Percentiles rank a stretch among this genome's conserved stretches.
Conservation (phyloP, 495 filamentous ascomycete species). For the Xylaria cubensis region DNA sequence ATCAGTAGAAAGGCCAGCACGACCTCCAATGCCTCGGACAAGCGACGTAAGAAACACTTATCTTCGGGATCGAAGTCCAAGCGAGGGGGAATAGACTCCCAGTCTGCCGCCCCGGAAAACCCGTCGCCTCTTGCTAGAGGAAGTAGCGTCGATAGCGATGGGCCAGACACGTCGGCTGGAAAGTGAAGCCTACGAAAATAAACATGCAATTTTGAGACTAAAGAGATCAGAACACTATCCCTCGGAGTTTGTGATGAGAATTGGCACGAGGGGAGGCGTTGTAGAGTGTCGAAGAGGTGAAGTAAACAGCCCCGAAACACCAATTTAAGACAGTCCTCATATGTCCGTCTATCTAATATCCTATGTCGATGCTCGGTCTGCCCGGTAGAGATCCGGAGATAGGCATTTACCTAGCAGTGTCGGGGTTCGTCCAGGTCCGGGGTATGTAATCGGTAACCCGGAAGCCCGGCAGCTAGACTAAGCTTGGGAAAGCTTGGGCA, state of each 20-base stretch:
- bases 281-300: background rate
- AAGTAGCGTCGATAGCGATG: constrained; percentile 48
- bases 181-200: background rate
- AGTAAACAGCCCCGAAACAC: background rate
- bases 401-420: background rate
- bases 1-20: constrained; percentile 53
- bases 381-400: background rate
- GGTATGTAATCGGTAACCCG: background rate
- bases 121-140: constrained; percentile 57
- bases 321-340: background rate
- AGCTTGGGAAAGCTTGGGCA: no score
- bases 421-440: background rate
- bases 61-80: constrained; percentile 41
- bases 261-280: background rate
- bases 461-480: background rate
- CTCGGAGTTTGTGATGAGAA: background rate
- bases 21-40: constrained; percentile 55
- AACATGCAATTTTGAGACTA: background rate
- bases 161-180: constrained; percentile 8
- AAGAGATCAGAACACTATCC: background rate
- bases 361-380: background rate
- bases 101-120: constrained; percentile 59
- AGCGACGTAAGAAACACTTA: constrained; percentile 54
- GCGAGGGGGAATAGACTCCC: constrained; percentile 50
- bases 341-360: background rate